Base-by-base conservation (phyloP, 768 basidiomycete species). In the Russula emetica region DNA sequence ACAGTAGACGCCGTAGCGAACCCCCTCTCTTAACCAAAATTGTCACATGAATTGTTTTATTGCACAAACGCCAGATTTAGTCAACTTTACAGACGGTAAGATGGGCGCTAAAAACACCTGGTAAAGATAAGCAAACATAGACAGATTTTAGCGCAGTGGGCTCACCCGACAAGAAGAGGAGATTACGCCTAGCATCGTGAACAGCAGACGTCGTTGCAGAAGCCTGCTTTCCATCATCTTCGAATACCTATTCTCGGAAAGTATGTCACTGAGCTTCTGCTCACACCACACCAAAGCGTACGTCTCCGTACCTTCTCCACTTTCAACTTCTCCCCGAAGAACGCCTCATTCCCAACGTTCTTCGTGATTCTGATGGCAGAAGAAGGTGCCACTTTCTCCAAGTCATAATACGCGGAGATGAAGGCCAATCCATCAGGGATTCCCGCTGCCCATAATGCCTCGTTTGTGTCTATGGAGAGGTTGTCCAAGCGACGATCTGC, bases 391-490 rank as follows among this genome's bases (percentile, higher is more conserved):
- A 71, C 66, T 14, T 73, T 69, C 13, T 76, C 72, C 6, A 80
- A 79, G 67, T 85, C 72, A 0, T 69, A 68, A 11, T 83, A 74
- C 61, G 83, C 81, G 42, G 79, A 72, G 0, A 67, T 50, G 11
- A 73, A 66, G 22, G 73, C 74, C 0, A 82, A 56, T 3, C 69
- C 59, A 30, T 81, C 75, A 6, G 83, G 77, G 57, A 85, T 20
- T 13, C 86, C 81, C 63, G 87, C 84, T 26, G 78, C 81, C 84
- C 85, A 89, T 24, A 90, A 70, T 11, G 77, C 78, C 8, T 86
- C 88, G 42, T 84, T 75, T 26, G 76, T 72, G 66, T 87, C 87
- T 7, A 89, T 71, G 44, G 81, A 75, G 1, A 86, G 69, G 69
- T 90, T 90, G 69, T 91, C 90, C 66, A 86, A 51, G 4, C 67